Percentiles rank a stretch among this genome's conserved stretches.
phyloP scores from a whole-genome alignment of 768 basidiomycete species.

The Holtermannia corniformis region DNA sequence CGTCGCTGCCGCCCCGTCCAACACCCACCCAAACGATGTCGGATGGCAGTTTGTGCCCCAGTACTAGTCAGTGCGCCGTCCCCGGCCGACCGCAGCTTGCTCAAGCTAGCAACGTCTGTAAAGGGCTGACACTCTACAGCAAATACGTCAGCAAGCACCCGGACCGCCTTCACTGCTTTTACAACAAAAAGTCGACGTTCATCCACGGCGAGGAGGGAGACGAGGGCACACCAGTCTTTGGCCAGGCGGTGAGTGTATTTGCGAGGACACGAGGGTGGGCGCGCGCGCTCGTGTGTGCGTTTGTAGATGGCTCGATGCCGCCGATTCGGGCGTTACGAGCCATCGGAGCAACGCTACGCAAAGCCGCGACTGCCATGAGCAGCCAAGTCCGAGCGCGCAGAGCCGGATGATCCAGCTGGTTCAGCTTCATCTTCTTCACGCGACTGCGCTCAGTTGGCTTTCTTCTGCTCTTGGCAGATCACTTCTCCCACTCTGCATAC shows the following conservation, averaged over 20 bases:
- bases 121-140: conserved; percentile 31
- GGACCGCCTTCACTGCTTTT: conserved; percentile 94
- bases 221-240: conserved; percentile 75
- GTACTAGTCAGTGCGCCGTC: conserved; percentile 56
- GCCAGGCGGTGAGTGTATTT: conserved; percentile 73
- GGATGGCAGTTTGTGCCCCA: conserved; percentile 99
- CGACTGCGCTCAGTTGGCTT: no score
- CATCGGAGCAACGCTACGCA: no score
- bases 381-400: no score
- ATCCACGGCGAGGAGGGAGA: conserved; percentile 97
- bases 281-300: neutral
- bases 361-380: no score
- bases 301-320: neutral
- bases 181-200: conserved; percentile 95
- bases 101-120: no score
- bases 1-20: conserved; percentile 11
- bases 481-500: no score
- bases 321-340: no score
- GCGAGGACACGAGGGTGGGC: no score
- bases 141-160: conserved; percentile 98
- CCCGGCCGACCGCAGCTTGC: no score
- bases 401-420: no score
- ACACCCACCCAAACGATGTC: conserved; percentile 60
- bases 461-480: no score
- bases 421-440: no score